Evolutionary conservation across 208 protist genomes (phyloP).

Genomic region (Crithidia mellificae): DNA sequence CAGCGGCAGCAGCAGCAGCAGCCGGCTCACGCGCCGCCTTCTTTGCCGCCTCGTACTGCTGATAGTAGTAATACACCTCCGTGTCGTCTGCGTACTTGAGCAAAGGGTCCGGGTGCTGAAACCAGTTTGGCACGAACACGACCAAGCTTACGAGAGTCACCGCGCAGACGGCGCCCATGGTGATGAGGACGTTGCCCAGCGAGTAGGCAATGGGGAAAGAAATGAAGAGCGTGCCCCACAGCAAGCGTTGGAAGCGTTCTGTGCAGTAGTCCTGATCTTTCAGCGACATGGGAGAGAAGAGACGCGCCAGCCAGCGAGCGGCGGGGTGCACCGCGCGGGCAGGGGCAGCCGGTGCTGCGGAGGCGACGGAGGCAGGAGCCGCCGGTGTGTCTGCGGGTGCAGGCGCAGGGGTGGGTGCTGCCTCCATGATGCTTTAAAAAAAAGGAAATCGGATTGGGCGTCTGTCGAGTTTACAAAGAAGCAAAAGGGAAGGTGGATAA

Average conservation of each 20-base stretch:
- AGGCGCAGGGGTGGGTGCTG: not conserved
- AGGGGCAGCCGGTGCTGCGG: not conserved
- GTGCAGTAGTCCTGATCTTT: constrained; percentile 54
- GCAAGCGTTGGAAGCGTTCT: constrained; percentile 30
- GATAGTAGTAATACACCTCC: constrained; percentile 64
- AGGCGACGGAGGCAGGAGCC: not conserved
- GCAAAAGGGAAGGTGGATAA: too few species aligned
- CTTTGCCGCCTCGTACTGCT: constrained; percentile 42
- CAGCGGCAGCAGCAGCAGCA: not conserved
- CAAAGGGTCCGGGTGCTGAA: constrained; percentile 52
- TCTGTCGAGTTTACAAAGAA: too few species aligned
- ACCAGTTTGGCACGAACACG: constrained; percentile 82
- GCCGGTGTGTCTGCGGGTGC: not conserved
- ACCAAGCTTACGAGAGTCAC: constrained; percentile 44
- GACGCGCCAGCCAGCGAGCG: constrained; percentile 53
- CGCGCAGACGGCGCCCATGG: constrained; percentile 37
- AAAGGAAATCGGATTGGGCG: too few species aligned
- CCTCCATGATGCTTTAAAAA: too few species aligned
- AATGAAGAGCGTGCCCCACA: constrained; percentile 54
- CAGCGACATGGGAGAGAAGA: constrained; percentile 82
- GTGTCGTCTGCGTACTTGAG: constrained; percentile 62
- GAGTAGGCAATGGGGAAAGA: constrained; percentile 65
- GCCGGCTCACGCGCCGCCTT: constrained; percentile 13
- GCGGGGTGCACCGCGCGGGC: constrained; percentile 50
- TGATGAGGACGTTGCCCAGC: constrained; percentile 56